Evolutionary conservation across 2,329 filamentous ascomycete species (phyloP), one percentile per base, ranked within the genome.

Genomic region (Clarireedia monteithiana): DNA sequence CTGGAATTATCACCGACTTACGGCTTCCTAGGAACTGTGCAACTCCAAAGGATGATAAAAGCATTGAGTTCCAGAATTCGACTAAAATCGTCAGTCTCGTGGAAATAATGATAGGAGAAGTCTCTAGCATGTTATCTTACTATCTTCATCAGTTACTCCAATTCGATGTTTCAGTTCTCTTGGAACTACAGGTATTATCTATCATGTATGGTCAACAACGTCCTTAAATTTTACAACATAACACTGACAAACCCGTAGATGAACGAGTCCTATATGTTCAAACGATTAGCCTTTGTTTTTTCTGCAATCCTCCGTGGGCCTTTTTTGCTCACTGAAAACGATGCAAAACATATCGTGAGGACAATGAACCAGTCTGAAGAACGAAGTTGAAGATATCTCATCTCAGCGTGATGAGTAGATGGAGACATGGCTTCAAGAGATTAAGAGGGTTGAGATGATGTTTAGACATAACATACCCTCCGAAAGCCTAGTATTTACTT

Each of bases 41-140:
- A 2, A 78, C 82, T 39, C 84, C 85, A 65, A 89, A 90, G 24
- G 85, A 77, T 15, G 85, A 84, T 3, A 90, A 73, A 2, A 90
- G 75, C 20, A 89, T 78, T 0, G 85, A 85, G 2, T 83, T 81
- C 86, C 86, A 89, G 63, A 75, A 76, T 69, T 89, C 86, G 1
- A 85, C 79, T 68, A 64, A 53, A 73, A 68, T 42, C 34, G 39
- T 2, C 9, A 6, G n/a, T 20, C 26, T 12, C 14, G 15, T 23
- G 5, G 23, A 6, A 49, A 24, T 6, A 17, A 6, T 6, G 38
- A 20, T 42, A 6, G 27, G 12, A n/a, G 12, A 7, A 14, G 3
- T 7, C 24, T 17, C 0, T 12, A 15, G n/a, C 24, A 6, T 38
- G 23, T 42, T 10, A 24, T 44, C 23, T 44, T 56, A 60, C 58